Evolutionary conservation across 2,329 filamentous ascomycete species (phyloP), one percentile per base, ranked within the genome.

Genomic region (Colletotrichum sp.): DNA sequence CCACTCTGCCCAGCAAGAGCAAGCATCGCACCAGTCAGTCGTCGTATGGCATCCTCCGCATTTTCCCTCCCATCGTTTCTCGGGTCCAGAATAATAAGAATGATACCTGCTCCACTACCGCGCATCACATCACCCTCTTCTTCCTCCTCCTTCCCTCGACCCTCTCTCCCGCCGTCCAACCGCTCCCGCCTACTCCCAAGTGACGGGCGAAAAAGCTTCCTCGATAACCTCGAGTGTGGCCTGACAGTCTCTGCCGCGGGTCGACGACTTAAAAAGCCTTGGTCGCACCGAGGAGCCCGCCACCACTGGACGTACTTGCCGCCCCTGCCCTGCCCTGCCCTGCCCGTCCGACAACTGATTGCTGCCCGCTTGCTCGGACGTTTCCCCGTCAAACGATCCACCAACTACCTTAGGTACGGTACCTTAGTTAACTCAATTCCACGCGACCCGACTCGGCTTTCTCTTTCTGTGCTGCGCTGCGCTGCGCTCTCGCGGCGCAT

Each of bases 11-110:
- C 21, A 64, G 34, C 62, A 64, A 44, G 62, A 64, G 34, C 62
- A 64, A 44, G 62, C 62, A 64, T 64, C 62, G 28, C 72, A 71
- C 28, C 72, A 49, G 68, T 59, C 26, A 73, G 26, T 32, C 44
- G 55, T 39, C 70, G 26, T 57, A 44, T 68, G 57, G 21, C 67
- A 59, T 73, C 73, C 73, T 76, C 70, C 72, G 72, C 68, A 75
- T 72, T 68, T 72, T 57, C 63, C 55, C 21, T 67, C 62, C 63
- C 32, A 18, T 34, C 18, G 44, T 49, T 49, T 64, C 68, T 15
- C 15, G n/a, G 72, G 10, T 26, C 69, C 76, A 76, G 73, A 72
- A 76, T 69, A 72, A 77, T 66, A 74, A 76, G 73, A 76, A 76
- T 21, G n/a, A 52, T 72, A 72, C 76, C 63, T 72, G 73, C 76